Percentiles rank a stretch among this genome's conserved stretches.
These are phyloP conservation scores for Cutaneotrichosporon curvatum DNA, from an alignment of 1,284 basidiomycete species.

Conservation along the genomic window DNA sequence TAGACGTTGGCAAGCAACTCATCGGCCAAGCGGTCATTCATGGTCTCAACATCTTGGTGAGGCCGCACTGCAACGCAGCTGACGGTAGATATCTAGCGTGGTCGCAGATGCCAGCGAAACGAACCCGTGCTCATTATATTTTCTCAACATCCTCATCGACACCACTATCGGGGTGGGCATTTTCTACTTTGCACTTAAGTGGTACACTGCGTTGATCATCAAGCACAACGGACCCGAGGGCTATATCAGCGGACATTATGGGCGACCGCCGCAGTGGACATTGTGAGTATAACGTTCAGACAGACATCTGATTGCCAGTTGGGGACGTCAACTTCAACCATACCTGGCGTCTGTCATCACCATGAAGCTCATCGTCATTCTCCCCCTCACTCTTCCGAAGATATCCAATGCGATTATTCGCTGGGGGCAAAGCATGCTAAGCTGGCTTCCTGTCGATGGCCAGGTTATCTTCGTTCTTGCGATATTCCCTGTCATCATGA, in stretches of 20 bases:
- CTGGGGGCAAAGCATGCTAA: constrained; percentile 72
- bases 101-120: constrained; percentile 58
- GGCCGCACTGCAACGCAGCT: constrained; percentile 3
- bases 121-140: constrained; percentile 86
- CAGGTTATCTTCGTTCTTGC: constrained; percentile 89
- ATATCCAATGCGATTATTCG: constrained; percentile 64
- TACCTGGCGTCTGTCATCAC: constrained; percentile 74
- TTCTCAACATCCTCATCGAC: constrained; percentile 89
- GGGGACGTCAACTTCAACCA: constrained; percentile 74
- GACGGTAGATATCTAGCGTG: constrained; percentile 40
- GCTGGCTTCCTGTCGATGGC: constrained; percentile 64
- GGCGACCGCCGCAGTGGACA: constrained; percentile 56
- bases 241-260: constrained; percentile 81
- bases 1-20: constrained; percentile 87
- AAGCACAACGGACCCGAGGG: constrained; percentile 63
- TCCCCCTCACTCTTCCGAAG: constrained; percentile 54
- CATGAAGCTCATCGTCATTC: constrained; percentile 86
- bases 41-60: constrained; percentile 70
- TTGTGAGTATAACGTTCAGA: constrained; percentile 25
- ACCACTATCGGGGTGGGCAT: constrained; percentile 78
- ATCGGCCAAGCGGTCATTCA: constrained; percentile 88
- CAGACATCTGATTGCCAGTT: constrained; percentile 46
- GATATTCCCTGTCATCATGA: constrained; percentile 88
- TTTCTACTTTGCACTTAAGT: constrained; percentile 71
- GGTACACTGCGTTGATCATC: constrained; percentile 61